Base-by-base conservation (phyloP, 1,284 basidiomycete genomes). In the Takashimella koratensis region DNA sequence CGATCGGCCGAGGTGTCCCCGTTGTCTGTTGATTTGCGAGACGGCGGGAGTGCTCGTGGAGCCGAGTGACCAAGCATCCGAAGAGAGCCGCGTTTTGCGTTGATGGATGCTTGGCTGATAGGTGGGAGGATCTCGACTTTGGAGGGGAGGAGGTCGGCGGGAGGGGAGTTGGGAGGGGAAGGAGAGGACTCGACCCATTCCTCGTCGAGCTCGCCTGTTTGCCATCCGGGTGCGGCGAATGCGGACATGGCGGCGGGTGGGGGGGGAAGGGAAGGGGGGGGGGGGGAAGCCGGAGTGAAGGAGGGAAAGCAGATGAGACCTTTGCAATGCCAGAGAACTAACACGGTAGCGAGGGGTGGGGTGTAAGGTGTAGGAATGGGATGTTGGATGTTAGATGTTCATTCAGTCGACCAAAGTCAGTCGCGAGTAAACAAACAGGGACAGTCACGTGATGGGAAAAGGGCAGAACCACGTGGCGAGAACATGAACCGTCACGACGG, bases 201-300 rank as follows among this genome's bases (percentile, higher is more conserved):
- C 62, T 88, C 86, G 53, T 81, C 82, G 4, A 89, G 80, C 67
- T 88, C 87, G 48, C 86, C 84, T 2, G 86, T 88, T 68, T 86
- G 84, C 86, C 87, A 88, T 54, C 79, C 86, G 24, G 86, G 86
- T 2, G 56, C 54, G 44, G 51, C 30, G 16, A 36, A n/a, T n/a
- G n/a, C 47, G 10, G 59, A 47, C 56, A 62, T 59, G 23, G 59
- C 25, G 55, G 52, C 52, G 24, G 23, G 40, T 43, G 36, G 21
- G 39, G 11, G 25, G 12, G 16, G 13, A 25, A 44, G 43, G 1
- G 1, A 47, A 51, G 43, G 36, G 27, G 27, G 49, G 43, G 44
- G 25, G 49, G 25, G 30, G 52, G 43, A 8, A 19, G 26, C 30
- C 10, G 8, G 30, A 36, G 30, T 8, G 30, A 36, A 36, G 30